Evolutionary conservation across 495 filamentous ascomycete genomes (phyloP).

Genomic region (Penicillium egyptiacum): DNA sequence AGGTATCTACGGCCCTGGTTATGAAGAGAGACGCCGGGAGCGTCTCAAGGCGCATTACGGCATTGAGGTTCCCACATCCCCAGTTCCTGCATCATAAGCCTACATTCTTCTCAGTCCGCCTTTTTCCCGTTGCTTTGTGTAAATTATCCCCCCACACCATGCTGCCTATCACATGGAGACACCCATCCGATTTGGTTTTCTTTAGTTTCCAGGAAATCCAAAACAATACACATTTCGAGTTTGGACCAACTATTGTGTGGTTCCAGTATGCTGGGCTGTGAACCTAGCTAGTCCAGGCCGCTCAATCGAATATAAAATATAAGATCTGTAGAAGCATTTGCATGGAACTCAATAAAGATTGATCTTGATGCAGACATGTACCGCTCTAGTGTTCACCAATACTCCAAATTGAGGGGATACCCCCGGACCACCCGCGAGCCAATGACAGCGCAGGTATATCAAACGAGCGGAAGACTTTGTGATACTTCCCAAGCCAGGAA

Average conservation of each 20-base stretch:
- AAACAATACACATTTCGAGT: conserved; percentile 12
- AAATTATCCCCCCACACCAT: conserved; percentile 46
- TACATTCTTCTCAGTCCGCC: conserved; percentile 21
- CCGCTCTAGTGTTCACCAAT: background rate
- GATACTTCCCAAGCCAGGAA: background rate
- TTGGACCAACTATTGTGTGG: background rate
- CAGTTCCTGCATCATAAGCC: conserved; percentile 44
- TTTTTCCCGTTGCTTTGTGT: conserved; percentile 37
- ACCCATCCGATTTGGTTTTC: conserved; percentile 24
- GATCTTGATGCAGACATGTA: background rate
- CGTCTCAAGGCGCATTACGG: conserved; percentile 89
- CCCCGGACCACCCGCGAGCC: conserved; percentile 6
- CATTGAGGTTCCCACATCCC: conserved; percentile 65
- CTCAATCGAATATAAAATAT: background rate
- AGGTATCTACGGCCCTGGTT: conserved; percentile 84
- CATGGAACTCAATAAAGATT: background rate
- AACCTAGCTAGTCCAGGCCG: background rate
- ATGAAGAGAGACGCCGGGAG: conserved; percentile 79
- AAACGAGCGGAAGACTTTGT: background rate
- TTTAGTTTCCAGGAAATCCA: conserved; percentile 17
- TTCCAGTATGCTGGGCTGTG: background rate
- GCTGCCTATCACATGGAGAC: conserved; percentile 38
- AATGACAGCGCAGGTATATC: conserved; percentile 11
- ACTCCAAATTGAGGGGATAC: conserved; percentile 4
- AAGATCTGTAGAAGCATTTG: background rate